phyloP scores from a whole-genome alignment of 495 filamentous ascomycete species.

The Podospora appendiculata region DNA sequence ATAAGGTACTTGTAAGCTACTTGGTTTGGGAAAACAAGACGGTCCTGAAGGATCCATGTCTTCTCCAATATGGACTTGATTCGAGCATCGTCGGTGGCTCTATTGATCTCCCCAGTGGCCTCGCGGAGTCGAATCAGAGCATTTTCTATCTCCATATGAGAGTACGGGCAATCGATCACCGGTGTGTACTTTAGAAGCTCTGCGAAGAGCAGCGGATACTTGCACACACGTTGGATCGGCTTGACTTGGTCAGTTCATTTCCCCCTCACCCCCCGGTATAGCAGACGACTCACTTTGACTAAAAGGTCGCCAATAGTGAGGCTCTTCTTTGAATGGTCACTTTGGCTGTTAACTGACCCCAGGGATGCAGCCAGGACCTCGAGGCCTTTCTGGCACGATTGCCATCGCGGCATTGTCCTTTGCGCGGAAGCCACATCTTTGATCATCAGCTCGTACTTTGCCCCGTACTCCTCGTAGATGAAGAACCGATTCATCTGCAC shows the following conservation, averaged over 20 bases:
- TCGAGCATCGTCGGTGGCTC: slow-evolving; percentile 57
- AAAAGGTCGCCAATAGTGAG: slow-evolving; percentile 78
- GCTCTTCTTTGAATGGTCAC: slow-evolving; percentile 59
- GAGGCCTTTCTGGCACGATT: slow-evolving; percentile 74
- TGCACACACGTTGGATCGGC: slow-evolving; percentile 92
- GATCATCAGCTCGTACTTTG: slow-evolving; percentile 76
- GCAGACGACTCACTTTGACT: slow-evolving; percentile 60
- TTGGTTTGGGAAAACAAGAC: slow-evolving; percentile 62
- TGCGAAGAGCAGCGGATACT: slow-evolving; percentile 80
- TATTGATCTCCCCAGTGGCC: slow-evolving; percentile 67
- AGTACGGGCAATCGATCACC: slow-evolving; percentile 71
- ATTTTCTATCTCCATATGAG: slow-evolving; percentile 70
- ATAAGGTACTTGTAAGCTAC: slow-evolving; percentile 31
- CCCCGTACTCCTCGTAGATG: slow-evolving; percentile 79
- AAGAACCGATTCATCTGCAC: slow-evolving; percentile 70
- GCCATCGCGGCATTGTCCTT: slow-evolving; percentile 66
- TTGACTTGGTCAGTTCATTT: slow-evolving; percentile 28
- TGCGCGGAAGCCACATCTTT: slow-evolving; percentile 66
- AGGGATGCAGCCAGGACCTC: slow-evolving; percentile 76
- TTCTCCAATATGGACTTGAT: slow-evolving; percentile 55
- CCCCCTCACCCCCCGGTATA: neutral
- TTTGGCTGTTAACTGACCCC: slow-evolving; percentile 57
- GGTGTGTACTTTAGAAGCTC: slow-evolving; percentile 77
- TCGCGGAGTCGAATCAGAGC: slow-evolving; percentile 64
- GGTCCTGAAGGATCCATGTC: slow-evolving; percentile 72